Evolutionary conservation across 2,329 filamentous ascomycete species (phyloP).

Genomic region (Metarhizium anisopliae): DNA sequence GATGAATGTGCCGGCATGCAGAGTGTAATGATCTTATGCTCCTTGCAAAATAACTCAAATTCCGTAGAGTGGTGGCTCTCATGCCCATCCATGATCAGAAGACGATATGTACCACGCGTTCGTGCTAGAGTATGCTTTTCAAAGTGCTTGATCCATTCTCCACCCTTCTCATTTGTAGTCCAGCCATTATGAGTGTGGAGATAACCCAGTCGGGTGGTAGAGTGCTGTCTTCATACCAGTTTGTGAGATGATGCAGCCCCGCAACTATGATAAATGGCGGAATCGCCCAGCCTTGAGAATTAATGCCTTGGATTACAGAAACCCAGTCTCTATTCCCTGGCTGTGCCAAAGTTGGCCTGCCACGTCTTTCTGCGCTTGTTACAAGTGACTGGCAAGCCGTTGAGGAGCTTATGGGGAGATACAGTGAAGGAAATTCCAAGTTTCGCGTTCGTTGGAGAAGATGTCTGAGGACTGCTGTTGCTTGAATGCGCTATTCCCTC

Average conservation of each 20-base stretch:
- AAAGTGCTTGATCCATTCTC: background rate
- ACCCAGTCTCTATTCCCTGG: conserved; percentile 19
- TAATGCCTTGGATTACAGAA: conserved; percentile 11
- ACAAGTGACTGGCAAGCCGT: too few species aligned
- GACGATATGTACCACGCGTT: background rate
- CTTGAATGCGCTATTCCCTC: too few species aligned
- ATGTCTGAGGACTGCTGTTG: too few species aligned
- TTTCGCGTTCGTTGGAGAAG: too few species aligned
- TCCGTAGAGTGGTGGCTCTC: background rate
- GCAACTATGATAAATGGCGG: background rate
- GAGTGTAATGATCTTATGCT: too few species aligned
- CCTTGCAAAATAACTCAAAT: background rate
- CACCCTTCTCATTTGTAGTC: background rate
- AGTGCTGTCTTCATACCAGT: background rate
- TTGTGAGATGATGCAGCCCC: background rate
- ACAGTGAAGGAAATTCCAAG: too few species aligned
- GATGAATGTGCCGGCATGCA: too few species aligned
- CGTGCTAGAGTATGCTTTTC: background rate
- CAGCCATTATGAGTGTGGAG: background rate
- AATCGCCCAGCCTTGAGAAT: conserved; percentile 1
- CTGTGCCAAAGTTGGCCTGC: conserved; percentile 12
- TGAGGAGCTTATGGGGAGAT: too few species aligned
- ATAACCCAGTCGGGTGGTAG: background rate
- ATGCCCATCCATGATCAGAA: background rate
- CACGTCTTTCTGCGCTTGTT: conserved; percentile 13